phyloP scores from a whole-genome alignment of 2,329 filamentous ascomycete species.

The Microsporum audouinii region DNA sequence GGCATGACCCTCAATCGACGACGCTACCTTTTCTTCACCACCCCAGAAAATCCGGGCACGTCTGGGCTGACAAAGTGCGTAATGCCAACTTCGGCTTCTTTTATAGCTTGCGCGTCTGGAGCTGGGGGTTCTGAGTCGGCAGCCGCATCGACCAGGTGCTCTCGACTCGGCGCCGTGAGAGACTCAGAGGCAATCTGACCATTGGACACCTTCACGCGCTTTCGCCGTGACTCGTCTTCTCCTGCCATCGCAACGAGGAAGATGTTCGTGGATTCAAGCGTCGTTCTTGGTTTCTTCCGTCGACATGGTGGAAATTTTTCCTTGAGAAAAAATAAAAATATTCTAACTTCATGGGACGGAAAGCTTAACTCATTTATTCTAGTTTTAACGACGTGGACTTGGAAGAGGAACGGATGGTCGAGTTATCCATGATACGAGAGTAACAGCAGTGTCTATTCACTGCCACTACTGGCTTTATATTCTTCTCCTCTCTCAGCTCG shows the following conservation, averaged over 20 bases:
- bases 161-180: background rate
- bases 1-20: background rate
- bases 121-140: constrained; percentile 3
- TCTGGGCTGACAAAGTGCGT: constrained; percentile 49
- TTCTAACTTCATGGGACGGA: too few relatives aligned
- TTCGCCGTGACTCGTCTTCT: constrained; percentile 12
- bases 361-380: too few relatives aligned
- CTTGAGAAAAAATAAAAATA: background rate
- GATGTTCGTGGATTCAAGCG: background rate
- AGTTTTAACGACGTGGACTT: too few relatives aligned
- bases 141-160: background rate
- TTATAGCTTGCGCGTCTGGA: constrained; percentile 25
- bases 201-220: constrained; percentile 17
- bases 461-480: too few relatives aligned
- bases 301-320: background rate
- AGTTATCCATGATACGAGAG: too few relatives aligned
- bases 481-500: too few relatives aligned
- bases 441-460: too few relatives aligned
- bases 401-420: too few relatives aligned
- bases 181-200: constrained; percentile 1
- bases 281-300: background rate
- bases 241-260: background rate
- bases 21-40: constrained; percentile 55
- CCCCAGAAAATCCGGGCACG: constrained; percentile 50
- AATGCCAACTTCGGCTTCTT: constrained; percentile 47